Evolutionary conservation across 2,329 filamentous ascomycete species (phyloP).

Genomic region (Arthrobotrys musiformis): DNA sequence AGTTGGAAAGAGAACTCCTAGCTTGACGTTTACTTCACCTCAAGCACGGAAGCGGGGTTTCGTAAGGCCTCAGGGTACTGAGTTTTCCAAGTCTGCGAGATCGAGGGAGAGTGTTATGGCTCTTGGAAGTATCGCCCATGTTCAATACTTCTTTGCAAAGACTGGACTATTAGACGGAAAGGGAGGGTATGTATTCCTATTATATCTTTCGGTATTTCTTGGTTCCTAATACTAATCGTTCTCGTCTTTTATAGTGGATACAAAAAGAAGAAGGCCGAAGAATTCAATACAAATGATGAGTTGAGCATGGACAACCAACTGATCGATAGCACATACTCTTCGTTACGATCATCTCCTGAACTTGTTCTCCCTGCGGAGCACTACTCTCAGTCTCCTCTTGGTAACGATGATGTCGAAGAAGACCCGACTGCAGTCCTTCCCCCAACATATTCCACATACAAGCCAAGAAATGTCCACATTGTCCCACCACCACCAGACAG

Average conservation of each 20-base stretch:
- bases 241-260: slow-evolving; percentile 33
- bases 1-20: slow-evolving; percentile 45
- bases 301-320: slow-evolving; percentile 65
- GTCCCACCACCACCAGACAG: slow-evolving; percentile 82
- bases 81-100: slow-evolving; percentile 89
- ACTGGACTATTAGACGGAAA: slow-evolving; percentile 94
- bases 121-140: slow-evolving; percentile 92
- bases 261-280: slow-evolving; percentile 27
- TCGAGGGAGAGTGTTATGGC: slow-evolving; percentile 96
- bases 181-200: slow-evolving; percentile 68
- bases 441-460: slow-evolving; percentile 97
- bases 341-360: slow-evolving; percentile 71
- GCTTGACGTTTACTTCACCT: slow-evolving; percentile 52
- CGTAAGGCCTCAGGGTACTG: slow-evolving; percentile 84
- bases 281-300: slow-evolving; percentile 33
- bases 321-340: slow-evolving; percentile 71
- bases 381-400: slow-evolving; percentile 65
- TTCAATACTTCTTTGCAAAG: slow-evolving; percentile 97
- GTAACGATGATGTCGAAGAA: slow-evolving; percentile 71
- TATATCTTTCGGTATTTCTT: neutral
- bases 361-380: slow-evolving; percentile 63
- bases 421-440: slow-evolving; percentile 83
- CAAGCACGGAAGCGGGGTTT: slow-evolving; percentile 74
- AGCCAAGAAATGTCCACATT: slow-evolving; percentile 81
- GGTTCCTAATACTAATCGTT: slow-evolving; percentile 7